phyloP scores from a whole-genome alignment of 768 basidiomycete species.

The Crucibulum laeve region DNA sequence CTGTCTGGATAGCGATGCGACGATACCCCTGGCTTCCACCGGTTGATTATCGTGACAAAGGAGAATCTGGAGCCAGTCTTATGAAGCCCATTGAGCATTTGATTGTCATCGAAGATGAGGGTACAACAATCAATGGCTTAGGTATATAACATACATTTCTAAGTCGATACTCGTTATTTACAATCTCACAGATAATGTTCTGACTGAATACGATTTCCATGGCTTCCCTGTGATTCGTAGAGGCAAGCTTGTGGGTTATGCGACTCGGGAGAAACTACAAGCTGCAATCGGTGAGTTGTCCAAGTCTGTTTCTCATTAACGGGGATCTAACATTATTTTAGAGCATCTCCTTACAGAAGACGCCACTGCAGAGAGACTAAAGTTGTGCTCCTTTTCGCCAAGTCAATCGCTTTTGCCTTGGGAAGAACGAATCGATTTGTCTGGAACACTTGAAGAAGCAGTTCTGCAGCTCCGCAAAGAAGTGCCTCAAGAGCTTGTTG shows the following conservation, averaged over 20 bases:
- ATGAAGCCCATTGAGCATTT: conserved; percentile 54
- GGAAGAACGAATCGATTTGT: conserved; percentile 30
- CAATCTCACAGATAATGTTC: conserved; percentile 27
- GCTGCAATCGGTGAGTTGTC: conserved; percentile 27
- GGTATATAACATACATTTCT: conserved; percentile 18
- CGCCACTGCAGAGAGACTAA: conserved; percentile 16
- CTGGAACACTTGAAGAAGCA: conserved; percentile 39
- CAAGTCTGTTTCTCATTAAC: not conserved
- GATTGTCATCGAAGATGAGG: conserved; percentile 47
- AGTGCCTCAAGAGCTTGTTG: conserved; percentile 66
- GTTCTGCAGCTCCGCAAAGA: conserved; percentile 63
- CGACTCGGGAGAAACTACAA: conserved; percentile 50
- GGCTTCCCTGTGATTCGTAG: conserved; percentile 63
- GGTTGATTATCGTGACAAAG: conserved; percentile 59
- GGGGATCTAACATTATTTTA: conserved; percentile 6
- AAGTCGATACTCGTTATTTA: conserved; percentile 1
- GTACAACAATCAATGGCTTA: conserved; percentile 45
- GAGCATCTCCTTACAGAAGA: conserved; percentile 26
- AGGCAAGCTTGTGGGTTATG: conserved; percentile 54
- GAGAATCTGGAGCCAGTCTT: conserved; percentile 54
- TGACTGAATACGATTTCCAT: conserved; percentile 42
- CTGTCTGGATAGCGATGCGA: conserved; percentile 68
- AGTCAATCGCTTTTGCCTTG: conserved; percentile 20
- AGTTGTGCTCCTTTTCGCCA: conserved; percentile 39
- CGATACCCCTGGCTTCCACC: conserved; percentile 70